Base-by-base conservation (phyloP, 306 rosid genomes). In the Medicago arabica region DNA sequence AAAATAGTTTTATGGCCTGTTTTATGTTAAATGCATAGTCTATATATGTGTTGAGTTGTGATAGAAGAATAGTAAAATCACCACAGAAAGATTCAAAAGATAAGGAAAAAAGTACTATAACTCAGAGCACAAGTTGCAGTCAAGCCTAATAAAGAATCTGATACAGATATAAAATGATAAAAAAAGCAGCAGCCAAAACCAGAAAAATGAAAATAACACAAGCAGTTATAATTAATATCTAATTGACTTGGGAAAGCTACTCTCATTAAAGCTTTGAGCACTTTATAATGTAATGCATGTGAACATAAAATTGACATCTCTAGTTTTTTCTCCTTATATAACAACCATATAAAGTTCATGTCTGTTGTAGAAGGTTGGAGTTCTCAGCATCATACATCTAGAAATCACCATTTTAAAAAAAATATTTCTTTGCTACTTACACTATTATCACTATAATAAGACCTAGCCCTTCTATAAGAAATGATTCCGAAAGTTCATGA, bases 401-500 rank as follows among this genome's bases (percentile, higher is more conserved):
- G 72, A 60, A 69, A 54, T 78, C 79, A 62, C 66, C 47, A 57
- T 6, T 8, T 18, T 8, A 9, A 39, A 2, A 60, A 66, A 67
- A 43, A 43, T 40, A 40, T 40, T 41, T 41, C 15, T 68, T 17
- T 43, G 25, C 25, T n/a, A 6, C 12, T 11, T 50, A 10, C 53
- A 38, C 28, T 71, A 19, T 47, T 53, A 5, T 28, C 21, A 41
- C 5, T 57, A 1, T 25, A 2, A 9, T 18, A 4, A 8, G 23
- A 70, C 2, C 6, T 19, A 3, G 0, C 50, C 11, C 25, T 62
- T 47, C 10, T 38, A 25, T 31, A 46, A 51, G 47, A 55, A 73
- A 87, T 87, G 92, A 64, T 84, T 51, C 77, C 83, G 23, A 91
- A 87, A 71, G 85, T 85, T 85, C 83, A 78, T 82, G 86, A 75